Evolutionary conservation across 805 yeast species (phyloP), one percentile per base, ranked within the genome.

Genomic region (Limtongia smithiae): DNA sequence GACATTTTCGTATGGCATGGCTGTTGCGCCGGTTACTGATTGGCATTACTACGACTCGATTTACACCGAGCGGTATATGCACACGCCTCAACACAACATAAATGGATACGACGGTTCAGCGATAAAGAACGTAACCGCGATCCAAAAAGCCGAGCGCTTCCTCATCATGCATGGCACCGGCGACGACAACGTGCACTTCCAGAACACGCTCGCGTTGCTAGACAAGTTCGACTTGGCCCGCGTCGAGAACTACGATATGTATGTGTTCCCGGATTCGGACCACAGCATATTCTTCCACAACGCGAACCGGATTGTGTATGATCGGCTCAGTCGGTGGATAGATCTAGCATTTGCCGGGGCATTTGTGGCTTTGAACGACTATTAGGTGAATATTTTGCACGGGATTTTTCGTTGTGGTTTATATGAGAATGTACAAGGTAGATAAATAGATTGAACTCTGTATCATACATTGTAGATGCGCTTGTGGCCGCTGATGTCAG

Each of bases 11-110:
- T 93, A 81, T 65, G 97, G 97, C 8, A 81, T 89, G 76, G 83
- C 97, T 0, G 97, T 93, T 21, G 98, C 98, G 0, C 98, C 98
- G 1, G 98, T 93, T 2, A 93, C 97, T 0, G 85, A 89, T 65
- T 93, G 97, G 97, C 69, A 79, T 46, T 75, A 85, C 46, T 93
- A 91, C 65, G 97, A 91, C 68, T 85, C 96, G 1, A 80, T 91
- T 15, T 91, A 93, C 68, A 91, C 97, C 0, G 98, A 93, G 70
- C 71, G 98, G 55, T 93, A 93, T 66, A 85, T 93, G 95, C 86
- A 85, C 56, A 75, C 81, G 1, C 97, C 97, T 1, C 73, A 75
- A 60, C 72, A 76, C 40, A 87, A 90, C 64, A 62, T 71, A 1
- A 58, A 51, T 3, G 93, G 91, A 0, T 91, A 91, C 65, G 62